Percentiles rank a stretch among this genome's conserved stretches.
These are phyloP conservation scores for Eudorina sp. DNA, from an alignment of 139 green algal species.

Conservation along the genomic window DNA sequence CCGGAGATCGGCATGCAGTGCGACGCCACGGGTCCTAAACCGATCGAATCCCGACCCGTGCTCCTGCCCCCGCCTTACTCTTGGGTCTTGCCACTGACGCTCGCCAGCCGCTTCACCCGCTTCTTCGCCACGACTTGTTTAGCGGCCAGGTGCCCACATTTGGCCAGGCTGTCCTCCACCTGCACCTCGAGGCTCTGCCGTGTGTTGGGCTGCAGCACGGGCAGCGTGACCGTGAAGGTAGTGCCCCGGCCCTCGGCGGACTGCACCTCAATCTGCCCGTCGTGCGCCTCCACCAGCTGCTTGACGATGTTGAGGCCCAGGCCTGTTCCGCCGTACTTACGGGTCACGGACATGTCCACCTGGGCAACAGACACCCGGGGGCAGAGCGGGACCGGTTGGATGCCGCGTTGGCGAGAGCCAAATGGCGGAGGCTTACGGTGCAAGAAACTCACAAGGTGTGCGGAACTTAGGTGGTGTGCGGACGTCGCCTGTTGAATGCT, in stretches of 20 bases:
- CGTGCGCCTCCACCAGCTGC: constrained; percentile 77
- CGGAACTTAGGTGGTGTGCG: no score
- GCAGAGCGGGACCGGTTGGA: no score
- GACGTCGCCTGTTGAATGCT: no score
- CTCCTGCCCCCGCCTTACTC: no score
- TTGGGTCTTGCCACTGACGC: background rate
- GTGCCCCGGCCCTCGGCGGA: constrained; percentile 60
- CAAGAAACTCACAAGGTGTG: no score
- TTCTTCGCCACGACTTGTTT: background rate
- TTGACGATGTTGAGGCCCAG: constrained; percentile 80
- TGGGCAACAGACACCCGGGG: no score
- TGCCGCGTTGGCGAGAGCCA: no score
- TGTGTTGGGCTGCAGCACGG: constrained; percentile 43
- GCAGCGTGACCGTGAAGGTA: constrained; percentile 73
- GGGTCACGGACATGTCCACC: constrained; percentile 80
- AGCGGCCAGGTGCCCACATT: background rate
- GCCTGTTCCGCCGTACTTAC: constrained; percentile 85
- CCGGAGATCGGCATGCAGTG: no score
- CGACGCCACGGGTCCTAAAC: no score
- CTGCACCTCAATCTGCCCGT: constrained; percentile 59
- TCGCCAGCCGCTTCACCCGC: background rate
- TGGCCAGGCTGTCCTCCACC: constrained; percentile 21
- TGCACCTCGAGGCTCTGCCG: constrained; percentile 48
- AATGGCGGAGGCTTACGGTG: no score
- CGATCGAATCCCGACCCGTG: no score